Conservation (phyloP, 495 filamentous ascomycete species). For the Penicillium odoratum region DNA sequence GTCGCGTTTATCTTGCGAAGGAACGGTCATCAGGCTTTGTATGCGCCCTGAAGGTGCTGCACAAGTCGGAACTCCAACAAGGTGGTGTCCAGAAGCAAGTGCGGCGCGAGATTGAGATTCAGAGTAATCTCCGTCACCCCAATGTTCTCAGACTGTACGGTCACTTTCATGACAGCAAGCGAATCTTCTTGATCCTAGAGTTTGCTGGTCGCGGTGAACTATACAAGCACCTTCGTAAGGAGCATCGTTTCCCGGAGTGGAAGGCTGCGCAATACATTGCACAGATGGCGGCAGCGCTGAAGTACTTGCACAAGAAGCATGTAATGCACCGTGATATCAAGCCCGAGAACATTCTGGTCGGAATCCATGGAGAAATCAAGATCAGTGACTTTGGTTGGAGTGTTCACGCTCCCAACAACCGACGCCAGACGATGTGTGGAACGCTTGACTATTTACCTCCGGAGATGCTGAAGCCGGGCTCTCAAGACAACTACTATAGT, state of each 20-base stretch:
- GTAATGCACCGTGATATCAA: constrained; percentile 99
- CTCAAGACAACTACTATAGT: constrained; percentile 79
- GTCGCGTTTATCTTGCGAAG: constrained; percentile 91
- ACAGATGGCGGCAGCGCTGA: constrained; percentile 94
- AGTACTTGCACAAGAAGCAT: constrained; percentile 94
- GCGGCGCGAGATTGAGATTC: constrained; percentile 95
- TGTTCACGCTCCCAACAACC: constrained; percentile 94
- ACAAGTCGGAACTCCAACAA: constrained; percentile 90
- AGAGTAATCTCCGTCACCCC: constrained; percentile 92
- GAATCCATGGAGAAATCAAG: constrained; percentile 97
- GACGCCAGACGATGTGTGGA: constrained; percentile 93
- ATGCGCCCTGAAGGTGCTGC: constrained; percentile 93
- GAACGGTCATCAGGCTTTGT: constrained; percentile 89
- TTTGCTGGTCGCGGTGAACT: constrained; percentile 94
- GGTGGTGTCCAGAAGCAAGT: constrained; percentile 97
- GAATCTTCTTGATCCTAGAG: constrained; percentile 94
- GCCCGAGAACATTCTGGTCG: constrained; percentile 96
- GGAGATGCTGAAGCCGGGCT: constrained; percentile 88
- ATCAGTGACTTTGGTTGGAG: constrained; percentile 99
- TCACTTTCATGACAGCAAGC: constrained; percentile 95
- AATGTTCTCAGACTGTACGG: constrained; percentile 94
- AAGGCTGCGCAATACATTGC: constrained; percentile 96
- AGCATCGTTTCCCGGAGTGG: constrained; percentile 89
- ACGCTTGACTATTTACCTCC: constrained; percentile 96
- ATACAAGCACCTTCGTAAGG: constrained; percentile 92